phyloP scores from a whole-genome alignment of 2,329 filamentous ascomycete species.

The Drechslera avenae region DNA sequence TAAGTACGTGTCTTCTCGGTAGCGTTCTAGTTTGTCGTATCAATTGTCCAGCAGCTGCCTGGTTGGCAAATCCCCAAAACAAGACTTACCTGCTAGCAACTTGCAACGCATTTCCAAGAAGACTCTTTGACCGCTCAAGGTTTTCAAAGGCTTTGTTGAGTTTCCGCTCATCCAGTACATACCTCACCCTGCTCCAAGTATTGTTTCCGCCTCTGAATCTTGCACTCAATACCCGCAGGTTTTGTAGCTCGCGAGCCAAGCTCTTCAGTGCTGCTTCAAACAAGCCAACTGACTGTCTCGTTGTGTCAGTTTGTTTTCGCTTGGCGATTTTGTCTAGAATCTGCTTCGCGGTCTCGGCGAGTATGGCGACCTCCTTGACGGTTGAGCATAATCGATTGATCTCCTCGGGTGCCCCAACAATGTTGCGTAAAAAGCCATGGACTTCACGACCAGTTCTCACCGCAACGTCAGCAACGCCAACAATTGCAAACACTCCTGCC shows the following conservation, averaged over 20 bases:
- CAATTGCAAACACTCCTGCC: slow-evolving; percentile 21
- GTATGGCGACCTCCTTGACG: slow-evolving; percentile 10
- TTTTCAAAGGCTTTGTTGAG: slow-evolving; percentile 6
- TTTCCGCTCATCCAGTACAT: slow-evolving; percentile 12
- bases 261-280: slow-evolving; percentile 6
- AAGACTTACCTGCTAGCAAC: slow-evolving; percentile 10
- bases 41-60: no score
- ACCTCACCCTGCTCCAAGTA: slow-evolving; percentile 16
- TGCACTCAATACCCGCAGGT: background rate
- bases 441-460: slow-evolving; percentile 16
- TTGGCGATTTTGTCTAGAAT: slow-evolving; percentile 3
- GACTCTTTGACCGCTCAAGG: slow-evolving; percentile 11
- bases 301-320: background rate
- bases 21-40: no score
- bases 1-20: background rate
- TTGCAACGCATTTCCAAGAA: slow-evolving; percentile 6
- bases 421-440: slow-evolving; percentile 17
- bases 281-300: background rate
- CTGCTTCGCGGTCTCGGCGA: slow-evolving; percentile 1
- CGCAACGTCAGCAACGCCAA: slow-evolving; percentile 22
- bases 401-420: slow-evolving; percentile 17
- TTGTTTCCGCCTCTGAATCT: slow-evolving; percentile 8
- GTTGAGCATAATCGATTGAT: slow-evolving; percentile 6
- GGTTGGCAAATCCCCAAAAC: background rate
- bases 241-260: slow-evolving; percentile 12